Evolutionary conservation across 2,329 filamentous ascomycete genomes (phyloP), one percentile per base, ranked within the genome.

Genomic region (Diaporthe velutina): DNA sequence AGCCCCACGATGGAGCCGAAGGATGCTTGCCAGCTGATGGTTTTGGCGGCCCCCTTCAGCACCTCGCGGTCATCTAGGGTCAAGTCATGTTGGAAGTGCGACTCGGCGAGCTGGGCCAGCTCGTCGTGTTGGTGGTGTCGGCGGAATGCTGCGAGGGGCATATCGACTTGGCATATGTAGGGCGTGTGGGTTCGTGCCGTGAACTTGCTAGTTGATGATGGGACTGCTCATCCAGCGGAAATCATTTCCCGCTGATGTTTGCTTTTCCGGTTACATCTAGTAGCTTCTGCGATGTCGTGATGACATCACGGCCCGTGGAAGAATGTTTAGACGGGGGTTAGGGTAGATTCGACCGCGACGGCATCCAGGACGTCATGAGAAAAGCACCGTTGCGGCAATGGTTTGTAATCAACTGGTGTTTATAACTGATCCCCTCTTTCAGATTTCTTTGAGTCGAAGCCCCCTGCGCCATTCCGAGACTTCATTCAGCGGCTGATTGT

Each of bases 1-100:
- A 94, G 80, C 4, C 92, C 92, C 3, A 91, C 76, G 8, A 90
- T 79, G 1, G 91, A 91, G 45, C 92, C 92, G 74, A 93, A 78
- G 5, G 86, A 85, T 1, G 91, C 87, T 78, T 90, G 88, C 1
- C 83, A 85, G 12, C 86, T 86, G 38, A 93, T 86, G 73, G 88
- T 90, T 9, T 80, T 81, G 8, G 90, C 90, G 7, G 92, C 92
- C 25, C 82, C 85, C 57, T 86, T 84, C 25, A 94, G 84, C 0
- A 85, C 85, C 48, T 91, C 87, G 68, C 91, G 90, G 79, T 94
- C 92, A 35, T 86, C 85, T 66, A 88, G 83, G n/a, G 79, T 76
- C 7, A 85, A 79, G 76, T 92, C 90, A 75, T 91, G 85, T 77
- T 91, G 84, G 73, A 91, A 80, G 80, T 92, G 90, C 77, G 90